Evolutionary conservation across 2,329 filamentous ascomycete species (phyloP).

Genomic region (Biscogniauxia marginata): DNA sequence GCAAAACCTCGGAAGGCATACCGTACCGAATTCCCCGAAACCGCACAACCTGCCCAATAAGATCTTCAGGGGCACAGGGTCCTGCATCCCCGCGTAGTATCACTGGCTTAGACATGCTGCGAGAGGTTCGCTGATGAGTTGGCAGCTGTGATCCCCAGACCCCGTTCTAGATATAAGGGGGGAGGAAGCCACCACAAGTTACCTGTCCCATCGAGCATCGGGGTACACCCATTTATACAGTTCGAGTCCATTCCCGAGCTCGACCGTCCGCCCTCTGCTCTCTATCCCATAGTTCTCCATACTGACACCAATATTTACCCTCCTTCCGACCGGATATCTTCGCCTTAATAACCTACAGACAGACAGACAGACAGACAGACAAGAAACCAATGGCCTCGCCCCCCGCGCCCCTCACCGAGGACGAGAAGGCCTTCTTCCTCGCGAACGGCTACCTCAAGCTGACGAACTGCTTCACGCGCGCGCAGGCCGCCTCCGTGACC

Average conservation of each 20-base stretch:
- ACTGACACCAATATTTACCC: neutral
- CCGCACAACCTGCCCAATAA: slow-evolving; percentile 17
- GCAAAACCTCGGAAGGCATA: slow-evolving; percentile 1
- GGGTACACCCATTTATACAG: no score
- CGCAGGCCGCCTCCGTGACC: slow-evolving; percentile 30
- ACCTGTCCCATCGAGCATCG: no score
- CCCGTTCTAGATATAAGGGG: neutral
- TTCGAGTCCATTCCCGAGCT: no score
- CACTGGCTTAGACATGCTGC: neutral
- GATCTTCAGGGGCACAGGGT: neutral
- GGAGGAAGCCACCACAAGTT: neutral
- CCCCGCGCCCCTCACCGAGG: slow-evolving; percentile 29
- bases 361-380: no score
- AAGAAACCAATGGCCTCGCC: slow-evolving; percentile 24
- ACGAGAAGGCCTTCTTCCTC: slow-evolving; percentile 47
- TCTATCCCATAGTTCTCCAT: no score
- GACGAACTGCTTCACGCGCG: slow-evolving; percentile 41
- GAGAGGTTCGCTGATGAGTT: neutral
- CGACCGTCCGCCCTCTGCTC: no score
- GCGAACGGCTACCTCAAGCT: slow-evolving; percentile 55
- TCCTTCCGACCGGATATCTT: no score
- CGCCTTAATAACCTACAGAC: no score
- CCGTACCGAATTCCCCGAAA: slow-evolving; percentile 22
- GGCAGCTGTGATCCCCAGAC: neutral
- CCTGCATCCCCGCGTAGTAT: neutral